Percentiles rank a stretch among this genome's conserved stretches.
Conservation (phyloP, 805 yeast species). For the Lachancea quebecensis region DNA sequence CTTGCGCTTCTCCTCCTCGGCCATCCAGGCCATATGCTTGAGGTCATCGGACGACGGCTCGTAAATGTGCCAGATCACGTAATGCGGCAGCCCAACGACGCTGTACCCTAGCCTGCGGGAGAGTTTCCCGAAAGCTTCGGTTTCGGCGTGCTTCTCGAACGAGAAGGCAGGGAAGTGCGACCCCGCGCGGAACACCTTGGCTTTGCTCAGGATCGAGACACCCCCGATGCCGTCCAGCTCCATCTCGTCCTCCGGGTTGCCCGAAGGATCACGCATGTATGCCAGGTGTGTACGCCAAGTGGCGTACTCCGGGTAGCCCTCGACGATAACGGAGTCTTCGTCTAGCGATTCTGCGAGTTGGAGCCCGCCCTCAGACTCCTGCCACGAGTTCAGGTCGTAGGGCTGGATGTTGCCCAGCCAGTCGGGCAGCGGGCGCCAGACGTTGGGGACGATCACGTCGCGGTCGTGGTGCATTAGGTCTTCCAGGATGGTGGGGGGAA, state of each 20-base stretch:
- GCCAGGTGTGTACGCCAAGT: conserved; percentile 98
- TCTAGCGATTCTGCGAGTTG: conserved; percentile 69
- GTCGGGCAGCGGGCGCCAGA: conserved; percentile 85
- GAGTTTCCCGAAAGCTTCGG: conserved; percentile 93
- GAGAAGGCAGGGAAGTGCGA: conserved; percentile 96
- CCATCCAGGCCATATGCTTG: conserved; percentile 84
- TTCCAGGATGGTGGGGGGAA: conserved; percentile 77
- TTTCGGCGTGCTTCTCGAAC: conserved; percentile 93
- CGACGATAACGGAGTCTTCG: conserved; percentile 95
- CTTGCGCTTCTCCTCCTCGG: conserved; percentile 64
- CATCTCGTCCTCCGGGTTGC: conserved; percentile 90
- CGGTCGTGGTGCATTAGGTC: conserved; percentile 87
- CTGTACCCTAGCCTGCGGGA: conserved; percentile 78
- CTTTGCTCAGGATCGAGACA: conserved; percentile 85
- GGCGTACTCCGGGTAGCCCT: conserved; percentile 94
- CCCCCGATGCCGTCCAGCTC: conserved; percentile 97
- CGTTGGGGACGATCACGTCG: conserved; percentile 92
- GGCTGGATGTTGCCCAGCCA: conserved; percentile 84
- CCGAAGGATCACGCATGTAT: conserved; percentile 88
- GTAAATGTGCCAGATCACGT: conserved; percentile 93
- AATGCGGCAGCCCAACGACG: conserved; percentile 88
- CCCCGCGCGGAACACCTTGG: conserved; percentile 78
- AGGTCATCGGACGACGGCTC: conserved; percentile 93
- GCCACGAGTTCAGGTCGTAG: conserved; percentile 80
- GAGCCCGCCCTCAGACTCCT: conserved; percentile 74